A percentile compares a stretch with the other conserved stretches of the same genome.
phyloP scores from a whole-genome alignment of 1,284 basidiomycete genomes.

The Volvariella volvacea region DNA sequence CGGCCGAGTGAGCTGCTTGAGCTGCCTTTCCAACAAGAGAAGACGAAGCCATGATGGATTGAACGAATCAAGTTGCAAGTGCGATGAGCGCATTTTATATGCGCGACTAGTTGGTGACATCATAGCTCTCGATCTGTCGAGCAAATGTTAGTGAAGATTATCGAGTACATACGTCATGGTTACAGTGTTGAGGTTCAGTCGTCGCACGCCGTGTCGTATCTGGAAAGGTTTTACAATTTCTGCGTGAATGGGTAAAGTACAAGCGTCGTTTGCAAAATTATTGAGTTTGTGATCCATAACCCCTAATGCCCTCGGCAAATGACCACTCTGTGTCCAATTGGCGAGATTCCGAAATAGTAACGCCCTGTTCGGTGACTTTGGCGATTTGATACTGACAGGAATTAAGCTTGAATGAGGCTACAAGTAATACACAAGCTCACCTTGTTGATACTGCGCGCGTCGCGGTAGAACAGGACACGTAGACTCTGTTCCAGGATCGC shows the following conservation, averaged over 20 bases:
- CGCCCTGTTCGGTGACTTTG: slow-evolving; percentile 75
- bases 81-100: not conserved
- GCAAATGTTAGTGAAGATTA: too few relatives aligned
- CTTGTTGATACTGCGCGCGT: slow-evolving; percentile 95
- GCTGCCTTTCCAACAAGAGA: slow-evolving; percentile 39
- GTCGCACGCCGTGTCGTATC: too few relatives aligned
- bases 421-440: slow-evolving; percentile 33
- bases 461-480: slow-evolving; percentile 95
- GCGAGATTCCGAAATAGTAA: slow-evolving; percentile 77
- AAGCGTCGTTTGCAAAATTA: slow-evolving; percentile 12
- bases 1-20: slow-evolving; percentile 47
- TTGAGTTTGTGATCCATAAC: slow-evolving; percentile 65
- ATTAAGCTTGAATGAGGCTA: not conserved
- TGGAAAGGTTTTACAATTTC: not conserved
- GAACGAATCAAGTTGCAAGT: not conserved
- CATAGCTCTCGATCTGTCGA: too few relatives aligned
- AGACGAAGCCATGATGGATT: slow-evolving; percentile 29
- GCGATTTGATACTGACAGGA: slow-evolving; percentile 85
- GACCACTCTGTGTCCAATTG: slow-evolving; percentile 79
- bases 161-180: not conserved
- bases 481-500: slow-evolving; percentile 83
- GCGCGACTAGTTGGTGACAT: not conserved
- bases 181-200: too few relatives aligned
- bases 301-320: slow-evolving; percentile 89
- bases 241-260: not conserved